These are phyloP conservation scores for Cucurbita argyrosperma DNA, from an alignment of 306 rosid genomes.

Conservation along the genomic window DNA sequence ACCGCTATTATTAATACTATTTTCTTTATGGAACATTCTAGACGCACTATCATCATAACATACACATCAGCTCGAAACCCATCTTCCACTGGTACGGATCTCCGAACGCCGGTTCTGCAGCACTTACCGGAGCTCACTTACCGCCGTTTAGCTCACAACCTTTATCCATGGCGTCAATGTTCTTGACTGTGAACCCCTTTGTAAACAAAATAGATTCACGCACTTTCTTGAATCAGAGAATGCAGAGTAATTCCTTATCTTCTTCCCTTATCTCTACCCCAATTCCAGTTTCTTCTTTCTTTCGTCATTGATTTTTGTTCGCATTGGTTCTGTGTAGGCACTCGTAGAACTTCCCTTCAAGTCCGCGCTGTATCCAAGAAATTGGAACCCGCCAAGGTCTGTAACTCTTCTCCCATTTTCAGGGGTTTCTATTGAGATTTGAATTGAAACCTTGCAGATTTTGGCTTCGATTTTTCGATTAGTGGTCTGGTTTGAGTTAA, in stretches of 20 bases:
- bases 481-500: background rate
- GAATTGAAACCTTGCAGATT: background rate
- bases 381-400: conserved; percentile 67
- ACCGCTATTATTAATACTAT: no score
- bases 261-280: background rate
- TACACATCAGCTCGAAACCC: background rate
- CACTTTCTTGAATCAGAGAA: conserved; percentile 28
- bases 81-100: background rate
- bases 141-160: background rate
- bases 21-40: no score
- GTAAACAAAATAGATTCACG: conserved; percentile 20
- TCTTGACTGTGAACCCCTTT: conserved; percentile 40
- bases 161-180: conserved; percentile 61
- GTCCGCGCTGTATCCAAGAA: conserved; percentile 39
- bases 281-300: background rate
- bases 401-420: background rate
- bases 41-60: background rate
- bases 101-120: background rate
- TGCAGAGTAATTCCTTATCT: conserved; percentile 17
- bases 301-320: background rate
- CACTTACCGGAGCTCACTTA: background rate
- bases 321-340: conserved; percentile 25
- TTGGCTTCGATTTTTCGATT: background rate
- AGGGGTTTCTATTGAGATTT: background rate
- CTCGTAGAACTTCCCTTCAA: conserved; percentile 37